phyloP scores from a whole-genome alignment of 345 rosid species.

The Sonneratia alba region DNA sequence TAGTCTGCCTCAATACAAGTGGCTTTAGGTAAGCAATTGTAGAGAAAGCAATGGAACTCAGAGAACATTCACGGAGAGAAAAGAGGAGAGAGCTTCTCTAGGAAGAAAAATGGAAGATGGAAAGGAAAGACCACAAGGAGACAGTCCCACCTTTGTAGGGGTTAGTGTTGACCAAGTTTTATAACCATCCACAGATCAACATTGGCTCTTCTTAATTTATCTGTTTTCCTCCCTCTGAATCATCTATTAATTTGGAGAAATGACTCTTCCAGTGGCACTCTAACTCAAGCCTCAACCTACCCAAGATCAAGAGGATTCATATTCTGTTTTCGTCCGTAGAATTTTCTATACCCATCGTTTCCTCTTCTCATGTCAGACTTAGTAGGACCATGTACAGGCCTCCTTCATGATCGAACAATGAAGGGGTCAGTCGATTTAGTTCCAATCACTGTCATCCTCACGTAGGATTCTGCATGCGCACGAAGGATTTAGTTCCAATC shows the following conservation, averaged over 20 bases:
- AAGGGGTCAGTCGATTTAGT: neutral
- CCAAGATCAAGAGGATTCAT: too few species aligned
- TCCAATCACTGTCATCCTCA: neutral
- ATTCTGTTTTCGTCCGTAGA: too few species aligned
- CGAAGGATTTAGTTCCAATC: neutral
- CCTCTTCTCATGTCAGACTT: too few species aligned
- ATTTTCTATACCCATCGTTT: too few species aligned
- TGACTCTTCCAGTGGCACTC: neutral
- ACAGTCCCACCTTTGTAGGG: constrained; percentile 1
- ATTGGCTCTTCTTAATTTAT: neutral
- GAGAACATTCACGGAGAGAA: neutral
- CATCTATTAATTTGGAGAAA: neutral
- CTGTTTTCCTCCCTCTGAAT: neutral
- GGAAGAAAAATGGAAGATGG: neutral
- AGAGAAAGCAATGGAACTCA: constrained; percentile 1
- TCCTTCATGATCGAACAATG: too few species aligned
- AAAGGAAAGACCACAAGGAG: neutral
- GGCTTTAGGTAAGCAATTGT: neutral
- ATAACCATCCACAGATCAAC: neutral
- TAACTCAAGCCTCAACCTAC: too few species aligned
- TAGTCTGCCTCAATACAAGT: neutral
- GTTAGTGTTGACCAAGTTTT: neutral
- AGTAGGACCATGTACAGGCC: too few species aligned
- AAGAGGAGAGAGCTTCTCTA: neutral
- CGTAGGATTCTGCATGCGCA: neutral